Evolutionary conservation across 352 stramenopile species (phyloP), one percentile per base, ranked within the genome.

Genomic region (Globisporangium solare): DNA sequence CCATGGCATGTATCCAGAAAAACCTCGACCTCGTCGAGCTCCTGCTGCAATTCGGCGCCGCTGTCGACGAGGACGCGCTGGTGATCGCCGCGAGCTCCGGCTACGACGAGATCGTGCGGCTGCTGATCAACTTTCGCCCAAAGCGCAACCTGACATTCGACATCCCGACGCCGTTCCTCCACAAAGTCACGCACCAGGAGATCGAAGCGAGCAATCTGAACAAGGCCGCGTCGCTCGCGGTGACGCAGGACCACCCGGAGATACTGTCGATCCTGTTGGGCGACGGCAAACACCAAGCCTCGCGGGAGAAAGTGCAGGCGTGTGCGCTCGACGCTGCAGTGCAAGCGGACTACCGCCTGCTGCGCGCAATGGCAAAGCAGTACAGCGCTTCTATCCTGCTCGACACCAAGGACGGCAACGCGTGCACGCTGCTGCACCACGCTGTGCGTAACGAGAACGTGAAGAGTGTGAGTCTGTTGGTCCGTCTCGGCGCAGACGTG

Each of bases 401-500:
- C 27, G 63, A 71, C 49, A 73, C 72, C 35, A 64, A 60, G 18
- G 76, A 83, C 54, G 65, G 72, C 45, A 64, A 65, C 17, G 73
- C 73, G 47, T 70, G 76, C 54, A 80, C 78, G 47, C 62, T 92
- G 55, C 54, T 92, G 66, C 83, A 92, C 64, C 63, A 70, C 21
- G 78, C 68, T 21, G 78, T 84, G 51, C 78, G 78, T 60, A 73
- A 75, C 31, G 69, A 67, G 22, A 86, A 63, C 51, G 56, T 68
- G 37, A 87, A 80, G 65, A 79, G 67, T 24, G 73, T 81, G 24
- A 64, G 77, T 54, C 68, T 89, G 35, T 58, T 92, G 31, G 70
- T 90, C 54, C 74, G 68, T 41, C 58, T 87, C 46, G 83, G 79
- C 13, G 66, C 81, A 2, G 78, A 90, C 54, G 79, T 90, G 47